Conservation (phyloP, 176 grass and related monocot species). For the Musa troglodytarum region DNA sequence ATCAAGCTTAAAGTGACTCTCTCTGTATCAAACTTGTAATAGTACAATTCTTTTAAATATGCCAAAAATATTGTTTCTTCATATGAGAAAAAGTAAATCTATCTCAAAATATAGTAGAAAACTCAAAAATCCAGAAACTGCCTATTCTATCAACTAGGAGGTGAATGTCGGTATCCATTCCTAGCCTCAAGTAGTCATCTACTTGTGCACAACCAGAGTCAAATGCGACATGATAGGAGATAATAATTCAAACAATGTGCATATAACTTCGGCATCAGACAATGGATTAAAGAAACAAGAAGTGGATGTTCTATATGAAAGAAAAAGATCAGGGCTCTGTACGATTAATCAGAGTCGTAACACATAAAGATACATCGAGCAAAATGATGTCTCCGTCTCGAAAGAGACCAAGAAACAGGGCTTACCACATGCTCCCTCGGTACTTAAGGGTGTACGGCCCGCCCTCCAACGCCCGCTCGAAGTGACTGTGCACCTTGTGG, state of each 20-base stretch:
- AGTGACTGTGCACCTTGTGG: constrained; percentile 87
- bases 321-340: too few species aligned
- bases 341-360: not conserved
- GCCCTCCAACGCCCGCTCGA: constrained; percentile 40
- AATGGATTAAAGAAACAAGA: too few species aligned
- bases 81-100: not conserved
- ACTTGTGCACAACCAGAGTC: too few species aligned
- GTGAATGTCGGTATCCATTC: too few species aligned
- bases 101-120: not conserved
- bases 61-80: not conserved
- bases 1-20: not conserved
- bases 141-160: too few species aligned
- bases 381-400: not conserved
- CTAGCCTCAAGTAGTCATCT: too few species aligned
- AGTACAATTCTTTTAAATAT: not conserved
- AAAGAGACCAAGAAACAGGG: not conserved
- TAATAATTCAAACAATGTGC: too few species aligned
- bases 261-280: too few species aligned
- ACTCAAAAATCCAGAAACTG: not conserved
- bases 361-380: not conserved
- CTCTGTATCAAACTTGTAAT: not conserved
- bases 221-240: too few species aligned
- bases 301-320: too few species aligned
- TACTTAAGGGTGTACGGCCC: constrained; percentile 91
- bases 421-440: constrained; percentile 74